Evolutionary conservation across 345 rosid species (phyloP).

Genomic region (Erysimum cheiranthoides): DNA sequence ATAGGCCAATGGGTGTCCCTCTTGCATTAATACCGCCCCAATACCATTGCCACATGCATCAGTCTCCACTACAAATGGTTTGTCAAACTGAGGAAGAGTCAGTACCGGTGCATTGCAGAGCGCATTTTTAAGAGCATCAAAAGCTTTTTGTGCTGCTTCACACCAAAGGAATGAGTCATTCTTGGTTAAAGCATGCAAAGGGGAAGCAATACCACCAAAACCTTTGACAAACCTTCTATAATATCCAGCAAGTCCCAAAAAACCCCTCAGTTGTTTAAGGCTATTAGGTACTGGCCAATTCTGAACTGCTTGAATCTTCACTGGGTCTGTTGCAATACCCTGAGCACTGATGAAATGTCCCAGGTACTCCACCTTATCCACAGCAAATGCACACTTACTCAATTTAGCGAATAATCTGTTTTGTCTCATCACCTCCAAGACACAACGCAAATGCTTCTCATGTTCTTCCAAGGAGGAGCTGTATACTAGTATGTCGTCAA

Average conservation of each 20-base stretch:
- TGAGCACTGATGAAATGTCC: neutral
- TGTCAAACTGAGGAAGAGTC: neutral
- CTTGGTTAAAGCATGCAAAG: neutral
- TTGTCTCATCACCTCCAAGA: neutral
- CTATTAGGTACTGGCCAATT: accelerated
- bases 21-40: neutral
- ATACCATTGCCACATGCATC: neutral
- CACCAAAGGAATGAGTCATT: neutral
- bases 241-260: neutral
- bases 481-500: neutral
- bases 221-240: neutral
- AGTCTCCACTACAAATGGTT: neutral
- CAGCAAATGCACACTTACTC: neutral
- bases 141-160: neutral
- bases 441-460: accelerated
- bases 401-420: neutral
- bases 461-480: accelerated
- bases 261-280: neutral
- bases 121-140: accelerated
- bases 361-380: accelerated
- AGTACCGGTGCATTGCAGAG: neutral
- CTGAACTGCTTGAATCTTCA: accelerated
- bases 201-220: neutral
- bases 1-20: neutral
- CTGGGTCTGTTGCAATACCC: accelerated